Evolutionary conservation across 2,329 filamentous ascomycete genomes (phyloP).

Genomic region (Teratosphaeria zuluensis): DNA sequence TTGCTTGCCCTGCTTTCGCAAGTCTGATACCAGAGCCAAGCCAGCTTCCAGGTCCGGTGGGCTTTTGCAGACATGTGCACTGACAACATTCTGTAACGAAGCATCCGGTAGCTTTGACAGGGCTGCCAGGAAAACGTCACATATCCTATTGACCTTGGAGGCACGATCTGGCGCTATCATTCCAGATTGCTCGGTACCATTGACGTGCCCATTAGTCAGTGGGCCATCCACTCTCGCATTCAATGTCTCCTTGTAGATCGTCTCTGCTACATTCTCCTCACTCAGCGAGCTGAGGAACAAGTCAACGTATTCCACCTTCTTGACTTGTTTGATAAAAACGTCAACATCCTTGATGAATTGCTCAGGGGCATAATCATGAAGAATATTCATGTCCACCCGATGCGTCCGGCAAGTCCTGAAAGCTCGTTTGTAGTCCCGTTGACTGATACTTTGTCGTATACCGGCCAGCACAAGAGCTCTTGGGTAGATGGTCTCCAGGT

Average conservation of each 20-base stretch:
- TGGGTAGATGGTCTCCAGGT: slow-evolving; percentile 89
- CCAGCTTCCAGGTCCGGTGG: slow-evolving; percentile 86
- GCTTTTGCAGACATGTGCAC: slow-evolving; percentile 84
- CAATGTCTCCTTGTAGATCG: slow-evolving; percentile 79
- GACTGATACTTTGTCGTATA: slow-evolving; percentile 70
- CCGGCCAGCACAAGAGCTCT: slow-evolving; percentile 85
- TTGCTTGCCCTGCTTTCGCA: slow-evolving; percentile 53
- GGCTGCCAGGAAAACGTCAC: slow-evolving; percentile 67
- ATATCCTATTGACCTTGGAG: slow-evolving; percentile 77
- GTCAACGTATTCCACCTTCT: slow-evolving; percentile 73
- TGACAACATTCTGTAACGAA: slow-evolving; percentile 84
- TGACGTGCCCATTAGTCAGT: slow-evolving; percentile 6
- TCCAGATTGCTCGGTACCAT: neutral
- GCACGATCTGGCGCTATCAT: neutral
- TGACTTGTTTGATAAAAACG: slow-evolving; percentile 74
- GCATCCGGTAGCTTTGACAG: slow-evolving; percentile 53
- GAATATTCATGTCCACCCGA: slow-evolving; percentile 93
- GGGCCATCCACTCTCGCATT: slow-evolving; percentile 2
- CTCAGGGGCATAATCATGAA: slow-evolving; percentile 83
- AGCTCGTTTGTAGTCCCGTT: slow-evolving; percentile 70
- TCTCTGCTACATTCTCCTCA: slow-evolving; percentile 86
- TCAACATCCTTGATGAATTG: slow-evolving; percentile 71
- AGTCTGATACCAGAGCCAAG: slow-evolving; percentile 63
- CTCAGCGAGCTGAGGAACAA: slow-evolving; percentile 55
- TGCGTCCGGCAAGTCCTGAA: slow-evolving; percentile 86